Base-by-base conservation (phyloP, 169 alveolate genomes). In the Besnoitia besnoiti region DNA sequence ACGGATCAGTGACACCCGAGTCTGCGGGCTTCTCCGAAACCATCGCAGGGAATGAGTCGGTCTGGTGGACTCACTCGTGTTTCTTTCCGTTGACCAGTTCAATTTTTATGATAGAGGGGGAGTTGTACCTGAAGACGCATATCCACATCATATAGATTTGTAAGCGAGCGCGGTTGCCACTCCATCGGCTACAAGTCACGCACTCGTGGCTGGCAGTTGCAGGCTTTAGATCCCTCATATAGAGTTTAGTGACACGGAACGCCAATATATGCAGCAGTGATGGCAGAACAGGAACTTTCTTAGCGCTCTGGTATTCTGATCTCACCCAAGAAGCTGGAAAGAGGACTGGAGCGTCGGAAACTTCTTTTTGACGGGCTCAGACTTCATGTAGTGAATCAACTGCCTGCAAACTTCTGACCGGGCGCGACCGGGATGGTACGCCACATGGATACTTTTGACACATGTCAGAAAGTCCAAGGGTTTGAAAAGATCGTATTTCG, bases 341-440 rank as follows among this genome's bases (percentile, higher is more conserved):
- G 92, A 37, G 51, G 90, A 47, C 40, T 85, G 59, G 33, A 92
- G 80, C 4, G 79, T 27, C 12, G 94, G 94, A 51, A 85, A 92
- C 55, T 35, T 55, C 39, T 92, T 92, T 49, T 44, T 62, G 42
- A 61, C 77, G 42, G 61, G 0, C 4, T 39, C 85, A 42, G 89
- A 59, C 46, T 49, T 35, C 93, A 92, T 85, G 39, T 42, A 76
- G 59, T 40, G 51, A 47, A 92, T 85, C 42, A 92, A 51, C n/a
- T 62, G 49, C 59, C 94, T 3, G 27, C 92, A 88, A 27, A 73
- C 92, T 2, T 92, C 94, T 46, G 92, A 77, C 24, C 90, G 80
- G 14, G 91, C 85, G 42, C 85, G 55, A 0, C 94, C 94, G 51
- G 94, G 94, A 76, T 82, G 94, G 85, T 92, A 92, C 10, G 92